Base-by-base conservation (phyloP, 208 protist species). In the Wallacemonas rigidus region DNA sequence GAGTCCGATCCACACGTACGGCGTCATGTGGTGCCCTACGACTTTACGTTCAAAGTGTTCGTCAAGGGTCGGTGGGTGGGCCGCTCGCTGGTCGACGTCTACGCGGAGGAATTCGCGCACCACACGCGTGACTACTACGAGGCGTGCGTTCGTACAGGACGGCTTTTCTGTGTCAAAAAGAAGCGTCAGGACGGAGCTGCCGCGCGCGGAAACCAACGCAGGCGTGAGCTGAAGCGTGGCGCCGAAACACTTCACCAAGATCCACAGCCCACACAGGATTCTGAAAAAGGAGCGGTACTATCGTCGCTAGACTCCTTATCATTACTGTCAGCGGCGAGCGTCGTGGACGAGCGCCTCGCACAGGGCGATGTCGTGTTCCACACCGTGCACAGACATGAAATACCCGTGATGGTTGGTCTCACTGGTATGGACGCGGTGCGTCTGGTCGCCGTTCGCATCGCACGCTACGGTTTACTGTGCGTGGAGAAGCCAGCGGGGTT, bases 61-160 rank as follows among this genome's bases (percentile, higher is more conserved):
- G 94, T 90, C 36, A 98, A 98, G 71, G 93, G 94, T 1, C 80
- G 98, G 3, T 99, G 98, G 97, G 79, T 95, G 3, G 97, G 95
- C 36, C 79, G 76, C 2, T 60, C 56, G 0, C 55, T 98, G n/a
- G 60, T 98, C 15, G 85, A 95, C 35, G 80, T 98, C 5, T 98
- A 98, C 72, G 64, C 74, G 11, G 70, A 83, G 43, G 97, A 99
- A 64, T 95, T 98, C 15, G 67, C 78, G 0, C 89, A 93, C 57
- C 87, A 97, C 75, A 78, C 85, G 0, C 83, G 79, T 2, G 76
- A 56, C 14, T 98, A 98, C 79, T 98, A 97, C 67, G 71, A 88
- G 48, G 61, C 86, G 47, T 97, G 92, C 58, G 77, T 98, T n/a
- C 69, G 74, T 4, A 57, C 45, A 6, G 95, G 97, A 1, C 71